These are phyloP conservation scores for Solioccasus polychromus DNA, from an alignment of 768 basidiomycete species.

Conservation along the genomic window DNA sequence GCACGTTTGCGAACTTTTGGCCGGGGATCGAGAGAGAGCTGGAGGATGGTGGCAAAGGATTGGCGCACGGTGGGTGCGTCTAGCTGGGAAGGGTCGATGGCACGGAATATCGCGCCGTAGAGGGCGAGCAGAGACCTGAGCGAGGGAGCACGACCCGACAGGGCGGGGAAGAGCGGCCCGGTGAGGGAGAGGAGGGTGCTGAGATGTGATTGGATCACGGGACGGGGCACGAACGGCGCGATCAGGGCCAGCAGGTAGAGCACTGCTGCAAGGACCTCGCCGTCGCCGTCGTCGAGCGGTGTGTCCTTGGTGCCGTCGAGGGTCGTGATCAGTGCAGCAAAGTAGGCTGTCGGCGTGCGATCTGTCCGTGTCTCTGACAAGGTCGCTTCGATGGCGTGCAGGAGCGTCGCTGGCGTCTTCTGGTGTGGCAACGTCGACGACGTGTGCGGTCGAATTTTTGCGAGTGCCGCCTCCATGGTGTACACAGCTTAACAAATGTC, in stretches of 20 bases:
- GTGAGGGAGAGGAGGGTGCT: conserved; percentile 69
- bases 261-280: conserved; percentile 36
- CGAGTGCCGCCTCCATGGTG: conserved; percentile 60
- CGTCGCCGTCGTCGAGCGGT: conserved; percentile 80
- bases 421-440: conserved; percentile 82
- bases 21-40: conserved; percentile 79
- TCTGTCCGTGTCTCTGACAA: conserved; percentile 68
- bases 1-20: conserved; percentile 95
- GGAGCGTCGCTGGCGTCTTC: conserved; percentile 82
- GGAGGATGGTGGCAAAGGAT: conserved; percentile 80
- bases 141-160: conserved; percentile 67
- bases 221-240: conserved; percentile 54
- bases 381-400: conserved; percentile 81
- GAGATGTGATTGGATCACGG: conserved; percentile 78
- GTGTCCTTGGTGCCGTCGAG: conserved; percentile 66
- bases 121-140: conserved; percentile 84
- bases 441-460: conserved; percentile 86
- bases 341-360: conserved; percentile 84
- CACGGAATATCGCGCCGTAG: conserved; percentile 62
- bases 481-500: conserved; percentile 2
- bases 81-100: conserved; percentile 71
- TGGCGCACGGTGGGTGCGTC: conserved; percentile 69
- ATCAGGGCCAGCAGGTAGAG: conserved; percentile 37
- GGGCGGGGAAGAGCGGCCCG: conserved; percentile 71
- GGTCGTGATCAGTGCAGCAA: conserved; percentile 85